phyloP scores from a whole-genome alignment of 129 eudicot species.

The Kitagawia praeruptora region DNA sequence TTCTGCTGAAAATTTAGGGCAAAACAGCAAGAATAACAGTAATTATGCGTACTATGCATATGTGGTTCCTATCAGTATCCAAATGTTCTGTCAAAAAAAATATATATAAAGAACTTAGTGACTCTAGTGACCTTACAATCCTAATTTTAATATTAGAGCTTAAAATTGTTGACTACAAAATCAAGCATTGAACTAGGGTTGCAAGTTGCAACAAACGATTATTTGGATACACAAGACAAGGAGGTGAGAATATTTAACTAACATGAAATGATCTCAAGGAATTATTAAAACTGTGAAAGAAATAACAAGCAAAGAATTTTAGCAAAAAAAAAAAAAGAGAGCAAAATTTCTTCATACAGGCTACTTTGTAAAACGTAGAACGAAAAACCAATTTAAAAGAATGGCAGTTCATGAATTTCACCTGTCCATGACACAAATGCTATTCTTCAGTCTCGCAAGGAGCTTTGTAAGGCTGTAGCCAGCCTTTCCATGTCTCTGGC shows the following conservation, averaged over 20 bases:
- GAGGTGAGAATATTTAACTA: background rate
- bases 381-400: background rate
- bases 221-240: background rate
- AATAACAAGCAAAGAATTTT: background rate
- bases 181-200: background rate
- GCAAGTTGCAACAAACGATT: background rate
- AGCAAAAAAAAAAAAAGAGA: background rate
- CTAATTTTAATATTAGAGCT: background rate
- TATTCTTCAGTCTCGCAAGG: conserved; percentile 63
- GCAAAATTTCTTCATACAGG: background rate
- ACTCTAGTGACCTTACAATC: background rate
- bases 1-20: background rate
- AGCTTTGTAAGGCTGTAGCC: conserved; percentile 84
- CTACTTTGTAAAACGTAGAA: background rate
- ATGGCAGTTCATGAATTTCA: conserved; percentile 6
- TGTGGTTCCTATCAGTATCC: background rate
- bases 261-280: background rate
- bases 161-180: background rate
- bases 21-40: background rate
- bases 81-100: background rate
- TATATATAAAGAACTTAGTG: background rate
- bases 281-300: background rate
- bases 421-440: conserved; percentile 70
- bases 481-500: conserved; percentile 87
- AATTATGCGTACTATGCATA: background rate